phyloP scores from a whole-genome alignment of 2,329 filamentous ascomycete genomes.

The Fusarium tuaranense region DNA sequence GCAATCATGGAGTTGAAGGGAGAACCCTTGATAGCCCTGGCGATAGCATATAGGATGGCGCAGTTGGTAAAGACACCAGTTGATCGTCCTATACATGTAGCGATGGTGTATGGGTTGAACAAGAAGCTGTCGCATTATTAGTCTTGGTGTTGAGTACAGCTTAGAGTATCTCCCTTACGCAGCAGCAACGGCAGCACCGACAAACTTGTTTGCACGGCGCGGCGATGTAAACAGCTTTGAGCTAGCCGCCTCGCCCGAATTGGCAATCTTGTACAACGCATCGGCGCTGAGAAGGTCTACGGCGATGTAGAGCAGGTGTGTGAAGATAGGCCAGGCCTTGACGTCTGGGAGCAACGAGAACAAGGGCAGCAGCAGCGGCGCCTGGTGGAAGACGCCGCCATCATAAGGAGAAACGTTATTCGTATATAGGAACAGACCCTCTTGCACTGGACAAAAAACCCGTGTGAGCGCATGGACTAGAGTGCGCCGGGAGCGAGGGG shows the following conservation, averaged over 20 bases:
- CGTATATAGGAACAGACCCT: slow-evolving; percentile 95
- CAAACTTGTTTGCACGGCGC: slow-evolving; percentile 80
- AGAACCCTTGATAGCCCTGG: slow-evolving; percentile 81
- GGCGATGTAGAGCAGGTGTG: slow-evolving; percentile 81
- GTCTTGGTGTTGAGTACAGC: neutral
- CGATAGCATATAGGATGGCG: slow-evolving; percentile 85
- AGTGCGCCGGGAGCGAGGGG: slow-evolving; percentile 22
- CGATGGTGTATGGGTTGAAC: slow-evolving; percentile 94
- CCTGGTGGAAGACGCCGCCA: slow-evolving; percentile 85
- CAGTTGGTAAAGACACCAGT: slow-evolving; percentile 91
- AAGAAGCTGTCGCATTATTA: slow-evolving; percentile 72
- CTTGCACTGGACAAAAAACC: slow-evolving; percentile 67
- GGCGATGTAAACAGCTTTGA: slow-evolving; percentile 83
- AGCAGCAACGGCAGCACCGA: slow-evolving; percentile 80
- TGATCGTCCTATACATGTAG: slow-evolving; percentile 89
- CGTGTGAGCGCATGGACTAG: slow-evolving; percentile 11
- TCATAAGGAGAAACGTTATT: slow-evolving; percentile 98
- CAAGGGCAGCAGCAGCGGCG: slow-evolving; percentile 88
- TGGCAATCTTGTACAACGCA: slow-evolving; percentile 82
- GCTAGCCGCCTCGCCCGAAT: slow-evolving; percentile 81
- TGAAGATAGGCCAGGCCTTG: slow-evolving; percentile 75
- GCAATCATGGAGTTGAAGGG: slow-evolving; percentile 84
- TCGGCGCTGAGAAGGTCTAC: slow-evolving; percentile 86
- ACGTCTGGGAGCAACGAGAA: slow-evolving; percentile 88
- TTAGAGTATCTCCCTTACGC: slow-evolving; percentile 64